A percentile compares a stretch with the other conserved stretches of the same genome.
Evolutionary conservation across 2,329 filamentous ascomycete genomes (phyloP).

Genomic region (Diplocarpon rosae): DNA sequence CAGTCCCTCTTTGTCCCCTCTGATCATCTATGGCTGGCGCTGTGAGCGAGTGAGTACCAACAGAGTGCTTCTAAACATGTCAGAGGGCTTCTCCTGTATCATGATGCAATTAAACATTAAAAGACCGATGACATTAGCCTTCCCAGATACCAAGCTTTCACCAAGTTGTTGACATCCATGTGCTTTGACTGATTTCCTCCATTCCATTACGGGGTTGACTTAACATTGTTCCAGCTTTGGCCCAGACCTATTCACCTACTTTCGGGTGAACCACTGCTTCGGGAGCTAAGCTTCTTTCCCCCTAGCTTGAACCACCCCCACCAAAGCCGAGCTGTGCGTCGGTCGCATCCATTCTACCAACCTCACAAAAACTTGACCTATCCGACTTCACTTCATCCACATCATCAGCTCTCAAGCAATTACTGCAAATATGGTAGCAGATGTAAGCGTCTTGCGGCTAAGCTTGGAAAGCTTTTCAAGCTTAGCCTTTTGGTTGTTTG

Average conservation of each 20-base stretch:
- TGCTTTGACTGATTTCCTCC: too few species aligned
- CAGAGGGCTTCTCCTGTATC: background rate
- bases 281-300: background rate
- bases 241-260: too few species aligned
- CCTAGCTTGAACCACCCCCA: background rate
- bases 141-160: too few species aligned
- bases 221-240: too few species aligned
- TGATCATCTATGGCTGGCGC: background rate
- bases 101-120: too few species aligned
- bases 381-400: background rate
- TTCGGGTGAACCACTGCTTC: background rate
- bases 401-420: background rate
- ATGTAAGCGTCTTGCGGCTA: conserved; percentile 18
- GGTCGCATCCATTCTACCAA: conserved; percentile 5
- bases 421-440: conserved; percentile 24
- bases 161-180: too few species aligned
- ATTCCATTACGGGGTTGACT: too few species aligned
- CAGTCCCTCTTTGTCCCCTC: conserved; percentile 24
- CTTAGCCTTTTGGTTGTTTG: background rate
- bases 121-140: too few species aligned
- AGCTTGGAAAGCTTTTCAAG: background rate
- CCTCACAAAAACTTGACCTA: too few species aligned
- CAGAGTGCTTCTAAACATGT: background rate
- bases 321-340: conserved; percentile 1
- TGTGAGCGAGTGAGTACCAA: background rate